Conservation (phyloP, 2,329 filamentous ascomycete genomes). For the Diaporthe citriasiana region DNA sequence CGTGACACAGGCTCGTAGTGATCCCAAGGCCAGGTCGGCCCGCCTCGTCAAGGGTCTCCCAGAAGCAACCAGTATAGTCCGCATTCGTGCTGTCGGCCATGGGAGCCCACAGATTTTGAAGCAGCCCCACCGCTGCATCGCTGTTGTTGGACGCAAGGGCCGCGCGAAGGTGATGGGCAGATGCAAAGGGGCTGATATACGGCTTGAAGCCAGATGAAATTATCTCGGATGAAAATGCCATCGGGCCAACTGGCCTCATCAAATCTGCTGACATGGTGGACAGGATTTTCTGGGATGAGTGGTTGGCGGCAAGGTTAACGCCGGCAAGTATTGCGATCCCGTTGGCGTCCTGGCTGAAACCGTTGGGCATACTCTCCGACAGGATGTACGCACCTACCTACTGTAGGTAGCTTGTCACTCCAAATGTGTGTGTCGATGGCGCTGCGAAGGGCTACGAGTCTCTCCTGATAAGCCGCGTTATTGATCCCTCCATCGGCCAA, state of each 20-base stretch:
- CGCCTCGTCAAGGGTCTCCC: not conserved
- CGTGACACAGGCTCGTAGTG: not conserved
- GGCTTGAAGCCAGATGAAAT: not conserved
- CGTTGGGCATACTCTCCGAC: not conserved
- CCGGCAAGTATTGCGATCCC: conserved; percentile 3
- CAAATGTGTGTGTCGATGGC: not conserved
- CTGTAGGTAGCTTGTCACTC: not conserved
- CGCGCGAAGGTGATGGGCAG: conserved; percentile 1
- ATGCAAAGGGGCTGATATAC: conserved; percentile 1
- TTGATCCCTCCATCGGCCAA: not conserved
- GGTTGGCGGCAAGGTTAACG: conserved; percentile 15
- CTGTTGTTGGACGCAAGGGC: not conserved
- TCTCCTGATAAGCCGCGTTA: not conserved
- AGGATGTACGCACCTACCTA: not conserved
- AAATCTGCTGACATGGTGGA: not conserved
- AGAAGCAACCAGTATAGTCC: not conserved
- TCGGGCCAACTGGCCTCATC: not conserved
- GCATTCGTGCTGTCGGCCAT: not conserved
- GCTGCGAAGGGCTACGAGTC: not conserved
- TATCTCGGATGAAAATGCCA: not conserved
- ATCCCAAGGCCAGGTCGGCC: not conserved
- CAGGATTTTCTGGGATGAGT: not conserved
- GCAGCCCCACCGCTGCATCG: not conserved
- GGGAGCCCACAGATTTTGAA: not conserved
- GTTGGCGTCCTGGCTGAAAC: conserved; percentile 6